Evolutionary conservation across 805 yeast species (phyloP), one percentile per base, ranked within the genome.

Genomic region (Candida adriatica): DNA sequence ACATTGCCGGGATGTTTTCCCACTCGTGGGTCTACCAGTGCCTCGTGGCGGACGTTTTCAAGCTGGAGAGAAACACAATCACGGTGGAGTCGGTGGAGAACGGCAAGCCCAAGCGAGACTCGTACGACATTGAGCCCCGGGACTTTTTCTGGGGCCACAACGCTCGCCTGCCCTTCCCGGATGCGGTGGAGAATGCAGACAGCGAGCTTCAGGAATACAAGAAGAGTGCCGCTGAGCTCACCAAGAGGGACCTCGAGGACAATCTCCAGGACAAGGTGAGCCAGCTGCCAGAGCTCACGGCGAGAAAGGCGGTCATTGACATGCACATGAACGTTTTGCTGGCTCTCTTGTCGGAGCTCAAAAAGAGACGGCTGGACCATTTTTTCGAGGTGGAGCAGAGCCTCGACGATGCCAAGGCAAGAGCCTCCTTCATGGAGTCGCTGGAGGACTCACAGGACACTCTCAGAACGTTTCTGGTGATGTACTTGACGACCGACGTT

Each of bases 1-100:
- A 92, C 58, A 66, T 92, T 39, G 79, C 92, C 2, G 80, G 95
- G 11, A 90, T 92, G 96, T 79, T 92, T 57, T 74, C 90, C 1
- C 99, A 92, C 59, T 85, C 96, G 9, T 90, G 97, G 96, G 88
- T 94, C 30, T 92, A 92, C 56, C 95, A 90, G 62, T 87, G 96
- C 49, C 78, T 92, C 74, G 92, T 92, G 13, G 83, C 88, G 49
- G 99, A 92, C 54, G 92, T 87, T 5, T 85, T 92, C 55, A 71
- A 74, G 31, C 66, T 92, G 47, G 72, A 78, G 43, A 72, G 94
- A 51, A 88, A 90, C 55, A 80, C 96, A 16, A 81, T 90, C 38
- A 72, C 76, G 14, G 64, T 87, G 20, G 64, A 65, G 25, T 60
- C 62, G 17, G 54, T 55, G 11, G 58, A 56, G 27, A 58, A 62